A percentile compares a stretch with the other conserved stretches of the same genome.
Conservation (phyloP, 2,329 filamentous ascomycete species). For the Dothidotthia symphoricarpi region DNA sequence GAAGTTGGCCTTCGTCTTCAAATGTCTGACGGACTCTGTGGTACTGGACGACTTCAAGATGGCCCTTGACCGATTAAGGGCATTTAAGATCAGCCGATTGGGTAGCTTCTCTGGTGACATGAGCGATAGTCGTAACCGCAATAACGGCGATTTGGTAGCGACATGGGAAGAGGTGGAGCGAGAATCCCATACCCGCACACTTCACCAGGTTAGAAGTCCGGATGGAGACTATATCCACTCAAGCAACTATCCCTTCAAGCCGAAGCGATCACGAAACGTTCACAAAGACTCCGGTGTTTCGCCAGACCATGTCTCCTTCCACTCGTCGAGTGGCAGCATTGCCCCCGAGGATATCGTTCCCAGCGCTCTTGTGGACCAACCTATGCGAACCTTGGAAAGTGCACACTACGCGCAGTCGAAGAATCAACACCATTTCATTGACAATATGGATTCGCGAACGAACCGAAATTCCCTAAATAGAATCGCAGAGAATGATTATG, state of each 20-base stretch:
- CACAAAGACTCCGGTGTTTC: slow-evolving; percentile 29
- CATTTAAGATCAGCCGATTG: slow-evolving; percentile 45
- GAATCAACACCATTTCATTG: slow-evolving; percentile 19
- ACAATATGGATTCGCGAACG: slow-evolving; percentile 13
- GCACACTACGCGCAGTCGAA: slow-evolving; percentile 17
- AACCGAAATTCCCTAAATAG: slow-evolving; percentile 18
- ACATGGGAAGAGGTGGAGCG: slow-evolving; percentile 38
- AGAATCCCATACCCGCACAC: slow-evolving; percentile 20
- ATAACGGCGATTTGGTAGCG: slow-evolving; percentile 30
- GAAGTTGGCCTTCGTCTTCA: slow-evolving; percentile 64
- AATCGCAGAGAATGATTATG: slow-evolving; percentile 30
- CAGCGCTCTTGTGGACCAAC: slow-evolving; percentile 25
- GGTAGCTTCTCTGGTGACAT: slow-evolving; percentile 39
- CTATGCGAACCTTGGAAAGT: slow-evolving; percentile 14
- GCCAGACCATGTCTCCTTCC: slow-evolving; percentile 15
- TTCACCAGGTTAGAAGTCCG: slow-evolving; percentile 26
- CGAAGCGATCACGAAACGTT: slow-evolving; percentile 17
- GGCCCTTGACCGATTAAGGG: slow-evolving; percentile 48
- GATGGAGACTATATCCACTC: slow-evolving; percentile 33
- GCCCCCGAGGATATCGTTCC: slow-evolving; percentile 33
- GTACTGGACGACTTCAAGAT: slow-evolving; percentile 69
- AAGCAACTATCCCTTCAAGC: slow-evolving; percentile 30
- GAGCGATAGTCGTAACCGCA: slow-evolving; percentile 34
- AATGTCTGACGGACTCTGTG: slow-evolving; percentile 65
- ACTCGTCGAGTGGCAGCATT: slow-evolving; percentile 13